Conservation (phyloP, 2,329 filamentous ascomycete genomes). For the Macrophomina phaseolina region DNA sequence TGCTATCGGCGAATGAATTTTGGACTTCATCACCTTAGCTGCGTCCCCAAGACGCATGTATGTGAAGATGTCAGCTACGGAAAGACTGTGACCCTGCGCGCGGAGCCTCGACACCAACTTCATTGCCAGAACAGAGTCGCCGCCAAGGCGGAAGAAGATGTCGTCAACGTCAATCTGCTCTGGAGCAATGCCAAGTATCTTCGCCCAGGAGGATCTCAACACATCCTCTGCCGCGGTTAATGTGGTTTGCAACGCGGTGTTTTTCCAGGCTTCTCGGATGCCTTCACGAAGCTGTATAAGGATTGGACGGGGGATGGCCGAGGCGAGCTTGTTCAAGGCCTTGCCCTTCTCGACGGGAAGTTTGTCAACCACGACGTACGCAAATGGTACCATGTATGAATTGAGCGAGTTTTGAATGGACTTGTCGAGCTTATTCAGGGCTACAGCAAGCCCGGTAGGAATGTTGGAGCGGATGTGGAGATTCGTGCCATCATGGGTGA, state of each 20-base stretch:
- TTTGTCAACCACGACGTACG: constrained; percentile 44
- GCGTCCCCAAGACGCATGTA: constrained; percentile 57
- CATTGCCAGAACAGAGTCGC: constrained; percentile 55
- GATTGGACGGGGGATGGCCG: constrained; percentile 29
- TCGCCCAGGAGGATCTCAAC: constrained; percentile 34
- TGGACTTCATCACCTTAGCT: constrained; percentile 56
- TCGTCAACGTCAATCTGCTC: constrained; percentile 45
- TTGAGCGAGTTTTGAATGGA: constrained; percentile 35
- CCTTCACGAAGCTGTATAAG: constrained; percentile 33
- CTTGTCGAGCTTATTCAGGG: constrained; percentile 14
- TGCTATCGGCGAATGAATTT: constrained; percentile 29
- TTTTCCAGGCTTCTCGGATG: constrained; percentile 27
- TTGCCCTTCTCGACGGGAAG: constrained; percentile 33
- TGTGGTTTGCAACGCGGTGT: neutral
- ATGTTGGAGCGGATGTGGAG: neutral
- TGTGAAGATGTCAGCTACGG: constrained; percentile 52
- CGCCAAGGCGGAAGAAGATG: constrained; percentile 55
- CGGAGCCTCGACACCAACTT: constrained; percentile 49
- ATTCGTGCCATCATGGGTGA: neutral
- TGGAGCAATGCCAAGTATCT: constrained; percentile 38
- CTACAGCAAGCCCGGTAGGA: neutral
- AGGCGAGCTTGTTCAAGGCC: neutral
- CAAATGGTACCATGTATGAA: constrained; percentile 47
- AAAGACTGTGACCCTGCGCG: constrained; percentile 43
- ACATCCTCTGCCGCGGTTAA: constrained; percentile 35